Base-by-base conservation (phyloP, 805 yeast species). In the Candida mattraensis region DNA sequence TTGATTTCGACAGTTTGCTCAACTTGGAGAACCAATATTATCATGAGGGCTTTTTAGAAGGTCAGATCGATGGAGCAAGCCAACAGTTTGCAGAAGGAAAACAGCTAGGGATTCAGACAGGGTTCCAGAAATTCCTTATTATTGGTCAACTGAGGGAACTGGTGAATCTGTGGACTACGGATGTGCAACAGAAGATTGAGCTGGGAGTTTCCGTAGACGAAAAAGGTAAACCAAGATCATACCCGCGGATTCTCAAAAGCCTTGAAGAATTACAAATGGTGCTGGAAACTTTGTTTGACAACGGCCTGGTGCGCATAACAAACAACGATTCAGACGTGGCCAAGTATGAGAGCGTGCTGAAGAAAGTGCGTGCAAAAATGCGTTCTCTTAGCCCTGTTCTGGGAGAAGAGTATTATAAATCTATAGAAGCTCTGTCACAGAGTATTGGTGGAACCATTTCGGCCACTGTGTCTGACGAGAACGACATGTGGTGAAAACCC, bases 51-150 rank as follows among this genome's bases (percentile, higher is more conserved):
- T 83, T 61, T 53, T 50, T 61, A 31, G 93, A 86, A 43, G 98
- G 96, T 1, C 72, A 72, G 24, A 59, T 63, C 4, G 82, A 74
- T 33, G 83, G 87, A 0, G 63, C 77, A 1, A 58, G 56, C 30
- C 73, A 78, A 27, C 88, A 87, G 30, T 68, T 61, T 33, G 45
- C 67, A 2, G 96, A 88, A 54, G 97, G 96, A 1, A 83, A 81
- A 52, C 87, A 86, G 52, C 80, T 78, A 47, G 98, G 98, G 0
- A 69, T 79, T 27, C 93, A 83, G 53, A 80, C 84, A 0, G 87
- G 87, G 0, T 83, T 78, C 50, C 93, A 83, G 57, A 61, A 85
- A 40, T 81, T 75, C 49, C 47, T 86, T 2, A 54, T 85, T 0
- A 54, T 88, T 1, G 97, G 97, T 0, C 80, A 84, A 37, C 83